Evolutionary conservation across 1,284 basidiomycete genomes (phyloP).

Genomic region (Testicularia cyperi): DNA sequence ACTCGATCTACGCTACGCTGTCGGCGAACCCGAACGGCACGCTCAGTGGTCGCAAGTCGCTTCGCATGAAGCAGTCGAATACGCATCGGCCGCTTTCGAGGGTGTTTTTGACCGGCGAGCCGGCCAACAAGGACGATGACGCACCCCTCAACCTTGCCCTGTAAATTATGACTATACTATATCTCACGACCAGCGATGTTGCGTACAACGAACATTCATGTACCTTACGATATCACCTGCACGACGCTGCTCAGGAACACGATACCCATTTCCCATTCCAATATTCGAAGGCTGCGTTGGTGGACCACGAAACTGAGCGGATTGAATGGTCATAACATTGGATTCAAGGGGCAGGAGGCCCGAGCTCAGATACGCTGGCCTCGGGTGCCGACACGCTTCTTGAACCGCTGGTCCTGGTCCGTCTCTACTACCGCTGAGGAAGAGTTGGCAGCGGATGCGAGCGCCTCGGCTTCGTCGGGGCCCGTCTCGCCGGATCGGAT

Average conservation of each 20-base stretch:
- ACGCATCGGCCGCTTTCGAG: conserved; percentile 26
- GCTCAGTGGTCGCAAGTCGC: conserved; percentile 31
- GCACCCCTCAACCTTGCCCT: not conserved
- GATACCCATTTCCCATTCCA: too few relatives aligned
- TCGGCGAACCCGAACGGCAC: conserved; percentile 19
- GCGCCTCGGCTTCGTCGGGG: not conserved
- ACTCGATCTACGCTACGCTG: conserved; percentile 15
- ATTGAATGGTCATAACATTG: too few relatives aligned
- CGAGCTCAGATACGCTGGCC: too few relatives aligned
- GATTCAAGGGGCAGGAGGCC: too few relatives aligned
- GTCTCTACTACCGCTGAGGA: not conserved
- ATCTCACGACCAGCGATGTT: too few relatives aligned
- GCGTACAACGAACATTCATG: too few relatives aligned
- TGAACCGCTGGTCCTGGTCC: not conserved
- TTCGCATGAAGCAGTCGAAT: conserved; percentile 11
- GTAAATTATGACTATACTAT: too few relatives aligned
- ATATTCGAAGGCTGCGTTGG: too few relatives aligned
- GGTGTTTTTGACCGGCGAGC: conserved; percentile 40
- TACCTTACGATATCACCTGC: too few relatives aligned
- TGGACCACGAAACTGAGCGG: too few relatives aligned
- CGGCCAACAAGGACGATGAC: conserved; percentile 17
- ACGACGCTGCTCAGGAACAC: not conserved
- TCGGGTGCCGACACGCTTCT: not conserved
- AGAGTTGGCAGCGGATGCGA: not conserved
- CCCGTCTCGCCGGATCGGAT: conserved; percentile 4